A percentile compares a stretch with the other conserved stretches of the same genome.
Evolutionary conservation across 2,329 filamentous ascomycete genomes (phyloP).

Genomic region (Ophiostoma tasmaniense): DNA sequence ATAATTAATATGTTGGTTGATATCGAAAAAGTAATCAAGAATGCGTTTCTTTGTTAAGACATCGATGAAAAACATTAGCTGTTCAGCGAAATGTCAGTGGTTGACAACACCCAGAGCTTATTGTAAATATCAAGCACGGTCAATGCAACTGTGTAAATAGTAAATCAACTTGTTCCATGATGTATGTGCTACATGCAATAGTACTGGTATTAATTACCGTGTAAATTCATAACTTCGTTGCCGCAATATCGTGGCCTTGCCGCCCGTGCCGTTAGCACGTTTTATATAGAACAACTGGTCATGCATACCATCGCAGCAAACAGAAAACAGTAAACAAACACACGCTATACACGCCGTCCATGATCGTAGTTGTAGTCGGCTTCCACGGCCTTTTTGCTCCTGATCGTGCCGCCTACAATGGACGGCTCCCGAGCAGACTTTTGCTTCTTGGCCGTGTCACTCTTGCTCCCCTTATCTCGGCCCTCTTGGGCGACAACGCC

Average conservation of each 20-base stretch:
- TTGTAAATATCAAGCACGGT: too few relatives aligned
- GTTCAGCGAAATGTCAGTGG: background rate
- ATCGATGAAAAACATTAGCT: background rate
- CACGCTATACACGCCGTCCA: background rate
- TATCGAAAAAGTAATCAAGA: too few relatives aligned
- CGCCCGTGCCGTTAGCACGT: background rate
- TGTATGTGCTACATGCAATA: background rate
- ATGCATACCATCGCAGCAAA: background rate
- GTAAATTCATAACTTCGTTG: background rate
- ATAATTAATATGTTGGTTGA: background rate
- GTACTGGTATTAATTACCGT: background rate
- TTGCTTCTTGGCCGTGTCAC: background rate
- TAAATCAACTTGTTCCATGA: background rate
- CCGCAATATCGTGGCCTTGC: background rate
- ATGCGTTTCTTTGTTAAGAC: background rate
- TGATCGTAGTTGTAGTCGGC: background rate
- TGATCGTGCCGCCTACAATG: background rate
- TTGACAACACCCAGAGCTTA: background rate
- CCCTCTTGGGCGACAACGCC: background rate
- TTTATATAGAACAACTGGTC: background rate
- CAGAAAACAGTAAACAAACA: background rate
- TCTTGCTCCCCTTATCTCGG: background rate
- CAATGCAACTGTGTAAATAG: background rate
- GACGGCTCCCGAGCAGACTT: background rate
- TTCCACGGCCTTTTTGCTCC: background rate